These are phyloP conservation scores for Rhynchosporium agropyri DNA, from an alignment of 2,329 filamentous ascomycete genomes.

Conservation along the genomic window DNA sequence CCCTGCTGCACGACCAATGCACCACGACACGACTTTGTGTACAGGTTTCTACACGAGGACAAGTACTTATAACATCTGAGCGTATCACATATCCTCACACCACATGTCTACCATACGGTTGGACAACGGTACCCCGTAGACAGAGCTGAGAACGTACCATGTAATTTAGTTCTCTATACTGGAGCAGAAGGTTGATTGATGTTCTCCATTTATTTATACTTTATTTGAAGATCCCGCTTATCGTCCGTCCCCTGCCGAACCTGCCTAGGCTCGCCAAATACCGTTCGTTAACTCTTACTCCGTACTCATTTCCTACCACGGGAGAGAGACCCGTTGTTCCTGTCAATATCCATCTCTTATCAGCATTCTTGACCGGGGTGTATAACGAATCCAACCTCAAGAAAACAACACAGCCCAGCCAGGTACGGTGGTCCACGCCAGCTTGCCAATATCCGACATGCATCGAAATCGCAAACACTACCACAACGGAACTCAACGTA, in stretches of 20 bases:
- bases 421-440: not conserved
- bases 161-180: not conserved
- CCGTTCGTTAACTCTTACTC: not conserved
- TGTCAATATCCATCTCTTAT: not conserved
- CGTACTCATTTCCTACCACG: not conserved
- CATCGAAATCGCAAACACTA: not conserved
- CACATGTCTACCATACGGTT: constrained; percentile 13
- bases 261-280: not conserved
- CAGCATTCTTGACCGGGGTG: constrained; percentile 2
- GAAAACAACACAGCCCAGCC: constrained; percentile 8
- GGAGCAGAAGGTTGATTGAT: not conserved
- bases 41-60: constrained; percentile 11
- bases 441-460: not conserved
- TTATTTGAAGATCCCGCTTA: not conserved
- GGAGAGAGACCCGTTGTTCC: constrained; percentile 8
- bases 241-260: too few species aligned
- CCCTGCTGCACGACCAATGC: constrained; percentile 4
- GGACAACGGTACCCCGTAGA: not conserved
- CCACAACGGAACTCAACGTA: constrained; percentile 1
- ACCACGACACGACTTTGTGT: not conserved
- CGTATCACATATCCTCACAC: not conserved
- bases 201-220: not conserved
- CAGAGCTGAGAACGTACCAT: not conserved
- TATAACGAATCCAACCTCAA: constrained; percentile 4
- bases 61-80: not conserved